These are phyloP conservation scores for Kwoniella newhampshirensis DNA, from an alignment of 768 basidiomycete genomes.

Conservation along the genomic window DNA sequence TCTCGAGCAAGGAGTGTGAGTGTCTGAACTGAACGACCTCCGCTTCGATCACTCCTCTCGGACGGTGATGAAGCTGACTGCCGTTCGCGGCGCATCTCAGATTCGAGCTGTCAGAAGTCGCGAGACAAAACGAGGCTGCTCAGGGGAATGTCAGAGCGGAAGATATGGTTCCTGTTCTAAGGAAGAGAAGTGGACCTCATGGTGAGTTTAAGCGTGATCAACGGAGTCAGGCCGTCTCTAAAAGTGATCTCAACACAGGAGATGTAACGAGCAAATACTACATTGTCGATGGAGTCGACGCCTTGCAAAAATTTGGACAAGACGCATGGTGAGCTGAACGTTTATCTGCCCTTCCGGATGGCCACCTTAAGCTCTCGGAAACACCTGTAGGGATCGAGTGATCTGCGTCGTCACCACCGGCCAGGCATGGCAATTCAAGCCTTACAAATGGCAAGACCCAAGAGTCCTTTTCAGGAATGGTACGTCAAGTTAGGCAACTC, in stretches of 20 bases:
- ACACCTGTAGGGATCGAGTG: conserved; percentile 67
- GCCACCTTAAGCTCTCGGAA: conserved; percentile 16
- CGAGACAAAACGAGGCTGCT: conserved; percentile 35
- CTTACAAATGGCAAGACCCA: conserved; percentile 96
- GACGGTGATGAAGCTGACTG: conserved; percentile 23
- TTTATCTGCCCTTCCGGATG: too few relatives aligned
- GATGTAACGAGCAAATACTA: conserved; percentile 64
- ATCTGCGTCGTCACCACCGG: conserved; percentile 98
- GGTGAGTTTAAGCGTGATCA: conserved; percentile 25
- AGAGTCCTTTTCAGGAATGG: conserved; percentile 89
- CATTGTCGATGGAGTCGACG: conserved; percentile 89
- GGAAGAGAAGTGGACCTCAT: conserved; percentile 39
- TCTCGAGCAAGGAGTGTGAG: conserved; percentile 80
- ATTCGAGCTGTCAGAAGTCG: conserved; percentile 44
- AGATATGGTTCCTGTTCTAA: conserved; percentile 38
- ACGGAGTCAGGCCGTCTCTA: neutral
- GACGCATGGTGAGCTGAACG: conserved; percentile 72
- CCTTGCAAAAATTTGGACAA: conserved; percentile 77
- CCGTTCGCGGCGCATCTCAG: conserved; percentile 15
- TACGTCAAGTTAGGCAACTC: conserved; percentile 47
- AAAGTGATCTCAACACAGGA: too few relatives aligned
- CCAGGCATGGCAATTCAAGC: conserved; percentile 95
- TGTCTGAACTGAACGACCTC: conserved; percentile 8
- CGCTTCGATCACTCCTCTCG: neutral
- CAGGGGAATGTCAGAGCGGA: conserved; percentile 40